Evolutionary conservation across 2,329 filamentous ascomycete genomes (phyloP).

Genomic region (Lasiodiplodia citricola): DNA sequence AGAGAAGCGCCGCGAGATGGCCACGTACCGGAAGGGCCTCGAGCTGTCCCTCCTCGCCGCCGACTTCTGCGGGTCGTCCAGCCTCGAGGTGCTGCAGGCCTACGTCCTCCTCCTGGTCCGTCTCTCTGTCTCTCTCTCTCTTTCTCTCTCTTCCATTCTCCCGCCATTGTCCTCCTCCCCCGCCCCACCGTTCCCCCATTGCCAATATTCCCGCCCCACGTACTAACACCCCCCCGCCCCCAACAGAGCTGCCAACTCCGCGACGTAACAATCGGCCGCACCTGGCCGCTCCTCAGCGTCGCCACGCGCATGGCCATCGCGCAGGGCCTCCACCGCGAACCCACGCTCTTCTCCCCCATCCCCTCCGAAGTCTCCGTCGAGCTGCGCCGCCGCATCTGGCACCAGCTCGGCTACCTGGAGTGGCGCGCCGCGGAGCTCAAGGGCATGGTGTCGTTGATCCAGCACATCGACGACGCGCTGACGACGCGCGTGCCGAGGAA

Average conservation of each 20-base stretch:
- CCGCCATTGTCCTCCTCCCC: background rate
- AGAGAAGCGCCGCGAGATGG: conserved; percentile 38
- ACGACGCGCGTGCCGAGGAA: conserved; percentile 28
- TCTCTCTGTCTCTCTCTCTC: background rate
- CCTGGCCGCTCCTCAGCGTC: conserved; percentile 45
- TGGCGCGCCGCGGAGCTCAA: conserved; percentile 45
- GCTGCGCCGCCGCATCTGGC: conserved; percentile 42
- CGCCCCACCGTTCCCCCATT: too few relatives aligned
- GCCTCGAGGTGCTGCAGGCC: conserved; percentile 43
- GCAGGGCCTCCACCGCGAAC: conserved; percentile 45
- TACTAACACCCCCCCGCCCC: background rate
- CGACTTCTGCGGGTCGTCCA: conserved; percentile 43
- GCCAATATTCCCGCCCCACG: too few relatives aligned
- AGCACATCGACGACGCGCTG: conserved; percentile 42
- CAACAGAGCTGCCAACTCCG: conserved; percentile 28
- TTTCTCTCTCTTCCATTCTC: background rate
- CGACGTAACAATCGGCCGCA: conserved; percentile 47
- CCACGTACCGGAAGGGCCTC: conserved; percentile 40
- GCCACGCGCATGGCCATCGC: conserved; percentile 42
- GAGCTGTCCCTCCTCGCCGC: conserved; percentile 43
- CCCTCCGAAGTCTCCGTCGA: conserved; percentile 45
- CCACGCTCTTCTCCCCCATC: conserved; percentile 42
- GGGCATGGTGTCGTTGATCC: conserved; percentile 44
- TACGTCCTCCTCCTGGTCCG: conserved; percentile 34
- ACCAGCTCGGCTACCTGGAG: conserved; percentile 44